Evolutionary conservation across 1,284 basidiomycete genomes (phyloP).

Genomic region (Fomitiporia mediterranea): DNA sequence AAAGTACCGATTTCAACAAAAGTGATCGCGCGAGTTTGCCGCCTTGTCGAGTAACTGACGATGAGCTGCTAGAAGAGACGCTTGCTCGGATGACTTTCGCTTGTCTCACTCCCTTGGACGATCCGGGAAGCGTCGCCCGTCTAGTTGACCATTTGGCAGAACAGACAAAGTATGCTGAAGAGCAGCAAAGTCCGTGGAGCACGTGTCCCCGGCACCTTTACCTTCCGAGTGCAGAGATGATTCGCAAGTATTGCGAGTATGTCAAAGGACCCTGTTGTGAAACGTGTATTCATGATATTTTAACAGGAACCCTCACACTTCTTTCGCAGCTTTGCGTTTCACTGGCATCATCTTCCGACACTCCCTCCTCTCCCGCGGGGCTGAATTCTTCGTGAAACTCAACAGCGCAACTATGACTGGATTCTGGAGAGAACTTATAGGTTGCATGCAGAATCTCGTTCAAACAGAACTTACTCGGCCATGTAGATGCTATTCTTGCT

Average conservation of each 20-base stretch:
- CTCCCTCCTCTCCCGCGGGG: neutral
- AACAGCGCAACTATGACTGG: neutral
- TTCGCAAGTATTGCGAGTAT: constrained; percentile 2
- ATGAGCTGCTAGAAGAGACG: neutral
- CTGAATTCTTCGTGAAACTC: constrained; percentile 1
- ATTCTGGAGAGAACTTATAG: neutral
- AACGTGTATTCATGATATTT: neutral
- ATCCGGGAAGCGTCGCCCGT: neutral
- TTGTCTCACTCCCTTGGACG: neutral
- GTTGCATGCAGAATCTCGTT: neutral
- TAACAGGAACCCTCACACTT: neutral
- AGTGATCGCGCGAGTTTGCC: neutral
- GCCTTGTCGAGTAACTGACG: neutral
- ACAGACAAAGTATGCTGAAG: neutral
- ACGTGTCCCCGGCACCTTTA: neutral
- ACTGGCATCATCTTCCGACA: constrained; percentile 3
- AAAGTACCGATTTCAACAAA: neutral
- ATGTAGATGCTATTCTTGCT: too few species aligned
- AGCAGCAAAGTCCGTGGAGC: neutral
- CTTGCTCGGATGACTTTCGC: constrained; percentile 1
- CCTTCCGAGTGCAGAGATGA: neutral
- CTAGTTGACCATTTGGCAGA: constrained; percentile 4
- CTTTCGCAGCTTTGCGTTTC: constrained; percentile 3
- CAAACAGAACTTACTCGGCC: too few species aligned
- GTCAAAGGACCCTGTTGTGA: neutral